Conservation (phyloP, 164 flowering plant genomes). For the Amborella trichopoda region DNA sequence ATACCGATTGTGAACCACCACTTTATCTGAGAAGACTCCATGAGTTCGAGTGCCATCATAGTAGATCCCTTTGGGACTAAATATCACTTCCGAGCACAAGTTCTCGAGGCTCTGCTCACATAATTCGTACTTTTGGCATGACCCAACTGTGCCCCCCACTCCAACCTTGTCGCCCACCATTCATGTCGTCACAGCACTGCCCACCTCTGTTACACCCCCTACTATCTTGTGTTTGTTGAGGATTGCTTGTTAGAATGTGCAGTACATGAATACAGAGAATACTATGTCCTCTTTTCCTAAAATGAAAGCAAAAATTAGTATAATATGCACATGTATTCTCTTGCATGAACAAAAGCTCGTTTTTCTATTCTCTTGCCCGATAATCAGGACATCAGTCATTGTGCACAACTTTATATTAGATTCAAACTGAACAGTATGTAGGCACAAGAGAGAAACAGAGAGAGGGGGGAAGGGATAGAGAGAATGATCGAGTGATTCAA, state of each 20-base stretch:
- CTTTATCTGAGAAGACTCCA: slow-evolving; percentile 12
- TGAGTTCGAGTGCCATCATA: slow-evolving; percentile 10
- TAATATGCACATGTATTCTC: too few species aligned
- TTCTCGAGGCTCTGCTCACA: slow-evolving; percentile 21
- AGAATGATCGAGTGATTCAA: too few species aligned
- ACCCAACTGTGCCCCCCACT: slow-evolving; percentile 23
- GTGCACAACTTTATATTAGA: too few species aligned
- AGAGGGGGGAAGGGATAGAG: too few species aligned
- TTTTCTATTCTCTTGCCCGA: too few species aligned
- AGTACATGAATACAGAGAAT: too few species aligned
- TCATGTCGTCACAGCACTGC: slow-evolving; percentile 16
- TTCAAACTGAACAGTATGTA: too few species aligned
- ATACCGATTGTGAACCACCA: slow-evolving; percentile 11
- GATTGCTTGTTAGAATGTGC: too few species aligned
- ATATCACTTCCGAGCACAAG: slow-evolving; percentile 19
- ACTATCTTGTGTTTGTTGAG: slow-evolving; percentile 25
- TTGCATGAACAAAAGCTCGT: slow-evolving; percentile 25
- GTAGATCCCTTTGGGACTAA: slow-evolving; percentile 5
- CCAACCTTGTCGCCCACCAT: slow-evolving; percentile 30
- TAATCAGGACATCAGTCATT: too few species aligned
- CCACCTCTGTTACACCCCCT: slow-evolving; percentile 21
- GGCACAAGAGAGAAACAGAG: too few species aligned
- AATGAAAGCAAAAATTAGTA: too few species aligned
- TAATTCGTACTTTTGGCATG: slow-evolving; percentile 21
- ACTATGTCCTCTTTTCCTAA: too few species aligned